Evolutionary conservation across 2,329 filamentous ascomycete species (phyloP).

Genomic region (Didymella segeticola): DNA sequence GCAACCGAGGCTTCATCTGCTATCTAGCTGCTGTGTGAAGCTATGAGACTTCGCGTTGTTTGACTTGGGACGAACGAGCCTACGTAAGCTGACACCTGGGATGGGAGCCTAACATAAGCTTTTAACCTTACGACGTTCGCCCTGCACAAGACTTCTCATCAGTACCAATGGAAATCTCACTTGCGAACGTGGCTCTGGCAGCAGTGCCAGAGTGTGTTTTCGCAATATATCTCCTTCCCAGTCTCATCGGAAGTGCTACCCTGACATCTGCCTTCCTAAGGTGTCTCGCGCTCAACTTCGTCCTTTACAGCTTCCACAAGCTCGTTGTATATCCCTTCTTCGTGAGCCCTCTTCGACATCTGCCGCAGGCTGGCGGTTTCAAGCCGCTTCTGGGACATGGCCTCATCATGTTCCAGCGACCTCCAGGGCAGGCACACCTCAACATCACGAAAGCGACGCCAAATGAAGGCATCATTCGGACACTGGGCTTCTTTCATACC

Average conservation of each 20-base stretch:
- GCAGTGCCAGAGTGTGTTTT: constrained; percentile 29
- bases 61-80: not conserved
- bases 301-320: constrained; percentile 24
- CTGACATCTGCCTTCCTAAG: constrained; percentile 26
- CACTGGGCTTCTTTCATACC: constrained; percentile 48
- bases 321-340: constrained; percentile 48
- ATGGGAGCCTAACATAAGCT: not conserved
- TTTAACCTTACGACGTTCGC: not conserved
- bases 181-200: constrained; percentile 21
- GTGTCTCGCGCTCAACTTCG: constrained; percentile 26
- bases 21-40: not conserved
- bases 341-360: constrained; percentile 49
- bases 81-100: not conserved
- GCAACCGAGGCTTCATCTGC: not conserved
- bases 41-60: not conserved
- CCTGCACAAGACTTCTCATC: not conserved
- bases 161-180: constrained; percentile 28
- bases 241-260: constrained; percentile 19
- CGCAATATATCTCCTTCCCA: constrained; percentile 30
- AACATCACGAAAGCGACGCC: constrained; percentile 48
- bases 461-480: constrained; percentile 51
- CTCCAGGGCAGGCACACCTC: constrained; percentile 42
- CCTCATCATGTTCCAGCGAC: constrained; percentile 41
- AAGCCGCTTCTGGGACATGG: constrained; percentile 49
- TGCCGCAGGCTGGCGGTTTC: constrained; percentile 43